These are phyloP conservation scores for Aspergillus funiculosus DNA, from an alignment of 495 filamentous ascomycete genomes.

Conservation along the genomic window DNA sequence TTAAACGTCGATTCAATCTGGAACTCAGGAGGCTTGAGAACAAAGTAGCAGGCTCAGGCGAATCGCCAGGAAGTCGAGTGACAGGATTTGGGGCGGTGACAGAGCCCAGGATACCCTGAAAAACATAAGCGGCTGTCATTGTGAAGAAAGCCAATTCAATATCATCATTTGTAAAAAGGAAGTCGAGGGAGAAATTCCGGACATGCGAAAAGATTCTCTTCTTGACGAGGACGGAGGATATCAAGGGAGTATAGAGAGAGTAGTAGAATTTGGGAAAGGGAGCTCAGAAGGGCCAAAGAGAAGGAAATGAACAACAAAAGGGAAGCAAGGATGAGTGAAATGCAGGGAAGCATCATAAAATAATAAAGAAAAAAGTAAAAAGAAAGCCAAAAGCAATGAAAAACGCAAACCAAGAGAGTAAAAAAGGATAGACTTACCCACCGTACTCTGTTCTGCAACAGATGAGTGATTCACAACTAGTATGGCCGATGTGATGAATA, in stretches of 20 bases:
- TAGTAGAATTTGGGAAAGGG: neutral
- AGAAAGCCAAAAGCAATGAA: slow-evolving; percentile 1
- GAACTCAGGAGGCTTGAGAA: slow-evolving; percentile 27
- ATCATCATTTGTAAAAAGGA: slow-evolving; percentile 17
- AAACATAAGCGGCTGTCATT: slow-evolving; percentile 34
- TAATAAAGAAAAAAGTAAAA: slow-evolving; percentile 1
- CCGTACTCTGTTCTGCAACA: slow-evolving; percentile 2
- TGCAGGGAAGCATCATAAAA: neutral
- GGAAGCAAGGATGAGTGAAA: slow-evolving; percentile 6
- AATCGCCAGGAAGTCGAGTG: slow-evolving; percentile 19
- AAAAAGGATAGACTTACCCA: slow-evolving; percentile 7
- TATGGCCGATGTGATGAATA: neutral
- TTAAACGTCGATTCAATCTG: slow-evolving; percentile 25
- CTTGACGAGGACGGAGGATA: neutral
- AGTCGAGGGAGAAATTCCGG: neutral
- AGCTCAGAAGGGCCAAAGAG: neutral
- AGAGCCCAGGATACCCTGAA: slow-evolving; percentile 27
- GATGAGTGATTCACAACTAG: slow-evolving; percentile 8
- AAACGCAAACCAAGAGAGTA: slow-evolving; percentile 4
- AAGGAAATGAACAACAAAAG: slow-evolving; percentile 3
- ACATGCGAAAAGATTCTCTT: slow-evolving; percentile 2
- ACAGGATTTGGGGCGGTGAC: slow-evolving; percentile 18
- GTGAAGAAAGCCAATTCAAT: slow-evolving; percentile 13
- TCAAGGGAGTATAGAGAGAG: neutral
- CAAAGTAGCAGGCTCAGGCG: slow-evolving; percentile 18